Conservation (phyloP, 2,329 filamentous ascomycete genomes). For the Claviceps maximensis region DNA sequence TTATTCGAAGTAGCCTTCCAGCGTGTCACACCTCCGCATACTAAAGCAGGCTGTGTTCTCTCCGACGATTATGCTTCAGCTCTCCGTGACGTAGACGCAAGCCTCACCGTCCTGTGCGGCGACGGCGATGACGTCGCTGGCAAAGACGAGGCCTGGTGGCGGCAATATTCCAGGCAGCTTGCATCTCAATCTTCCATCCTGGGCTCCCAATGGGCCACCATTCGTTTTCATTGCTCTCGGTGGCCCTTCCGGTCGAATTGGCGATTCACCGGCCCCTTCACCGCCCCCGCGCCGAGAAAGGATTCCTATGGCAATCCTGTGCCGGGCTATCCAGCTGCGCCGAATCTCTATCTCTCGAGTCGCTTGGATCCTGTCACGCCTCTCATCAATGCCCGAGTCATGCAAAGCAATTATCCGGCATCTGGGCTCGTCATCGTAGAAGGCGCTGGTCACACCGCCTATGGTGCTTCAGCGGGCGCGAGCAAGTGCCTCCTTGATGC, state of each 20-base stretch:
- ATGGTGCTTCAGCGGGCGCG: conserved; percentile 3
- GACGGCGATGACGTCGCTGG: conserved; percentile 10
- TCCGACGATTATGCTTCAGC: background rate
- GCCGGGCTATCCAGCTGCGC: conserved; percentile 8
- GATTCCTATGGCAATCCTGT: background rate
- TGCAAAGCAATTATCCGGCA: conserved; percentile 15
- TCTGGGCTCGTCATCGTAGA: conserved; percentile 18
- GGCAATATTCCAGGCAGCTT: conserved; percentile 10
- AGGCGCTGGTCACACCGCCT: conserved; percentile 16
- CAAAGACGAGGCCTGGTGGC: conserved; percentile 10
- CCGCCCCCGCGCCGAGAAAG: conserved; percentile 7
- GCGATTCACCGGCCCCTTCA: conserved; percentile 18
- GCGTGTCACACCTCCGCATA: background rate
- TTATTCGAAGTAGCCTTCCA: background rate
- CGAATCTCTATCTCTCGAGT: conserved; percentile 25
- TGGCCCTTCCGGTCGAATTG: conserved; percentile 21
- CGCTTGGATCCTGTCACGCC: conserved; percentile 30
- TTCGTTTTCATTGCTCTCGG: conserved; percentile 19
- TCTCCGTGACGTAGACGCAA: background rate
- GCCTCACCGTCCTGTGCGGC: conserved; percentile 6
- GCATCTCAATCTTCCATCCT: conserved; percentile 13
- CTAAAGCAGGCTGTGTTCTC: background rate
- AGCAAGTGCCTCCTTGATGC: conserved; percentile 12
- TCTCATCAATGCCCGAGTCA: conserved; percentile 18
- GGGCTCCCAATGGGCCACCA: conserved; percentile 14